Percentiles rank a stretch among this genome's conserved stretches.
These are phyloP conservation scores for Penicillium fimorum DNA, from an alignment of 495 filamentous ascomycete genomes.

Conservation along the genomic window DNA sequence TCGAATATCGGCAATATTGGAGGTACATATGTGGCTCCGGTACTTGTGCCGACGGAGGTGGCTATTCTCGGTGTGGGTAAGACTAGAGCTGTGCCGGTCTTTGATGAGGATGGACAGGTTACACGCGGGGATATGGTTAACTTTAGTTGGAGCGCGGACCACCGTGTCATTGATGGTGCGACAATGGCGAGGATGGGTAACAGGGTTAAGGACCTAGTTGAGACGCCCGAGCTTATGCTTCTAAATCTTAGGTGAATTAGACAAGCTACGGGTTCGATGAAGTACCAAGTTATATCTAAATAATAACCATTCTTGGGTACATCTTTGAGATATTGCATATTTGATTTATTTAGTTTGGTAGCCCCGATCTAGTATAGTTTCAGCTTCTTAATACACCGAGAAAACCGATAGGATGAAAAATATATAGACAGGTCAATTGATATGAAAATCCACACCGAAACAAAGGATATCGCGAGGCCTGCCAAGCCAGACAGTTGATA, in stretches of 20 bases:
- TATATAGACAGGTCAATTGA: conserved; percentile 4
- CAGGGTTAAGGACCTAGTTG: conserved; percentile 69
- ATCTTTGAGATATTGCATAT: background rate
- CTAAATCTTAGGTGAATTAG: conserved; percentile 43
- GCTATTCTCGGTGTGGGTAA: conserved; percentile 89
- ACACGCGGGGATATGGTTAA: conserved; percentile 84
- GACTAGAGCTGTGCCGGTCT: conserved; percentile 64
- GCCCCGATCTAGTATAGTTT: background rate
- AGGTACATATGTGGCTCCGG: conserved; percentile 84
- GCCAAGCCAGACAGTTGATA: background rate
- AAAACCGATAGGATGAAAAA: background rate
- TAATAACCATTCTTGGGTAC: background rate
- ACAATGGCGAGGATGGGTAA: conserved; percentile 89
- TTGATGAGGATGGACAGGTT: conserved; percentile 82
- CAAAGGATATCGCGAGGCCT: background rate
- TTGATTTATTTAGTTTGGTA: background rate
- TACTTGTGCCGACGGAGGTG: conserved; percentile 86
- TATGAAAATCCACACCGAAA: background rate
- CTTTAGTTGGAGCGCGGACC: conserved; percentile 97
- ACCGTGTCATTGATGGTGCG: conserved; percentile 91
- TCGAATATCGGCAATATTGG: conserved; percentile 98
- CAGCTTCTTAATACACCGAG: background rate
- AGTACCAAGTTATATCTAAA: conserved; percentile 6
- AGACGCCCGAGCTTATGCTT: conserved; percentile 83
- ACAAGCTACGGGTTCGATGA: background rate